These are phyloP conservation scores for Puccinia hordei DNA, from an alignment of 1,284 basidiomycete genomes.

Conservation along the genomic window DNA sequence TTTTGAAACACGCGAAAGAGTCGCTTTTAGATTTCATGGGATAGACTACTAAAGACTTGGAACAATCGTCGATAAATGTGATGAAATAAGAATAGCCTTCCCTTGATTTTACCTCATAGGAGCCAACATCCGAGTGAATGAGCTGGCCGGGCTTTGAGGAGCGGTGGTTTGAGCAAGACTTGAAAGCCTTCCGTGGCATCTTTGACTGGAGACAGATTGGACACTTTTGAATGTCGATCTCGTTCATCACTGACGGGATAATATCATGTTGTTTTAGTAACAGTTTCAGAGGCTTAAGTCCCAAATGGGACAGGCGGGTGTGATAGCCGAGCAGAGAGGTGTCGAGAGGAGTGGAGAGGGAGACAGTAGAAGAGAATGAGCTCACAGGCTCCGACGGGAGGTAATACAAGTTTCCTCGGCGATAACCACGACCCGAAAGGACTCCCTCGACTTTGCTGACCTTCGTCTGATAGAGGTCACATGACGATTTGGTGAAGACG, in stretches of 20 bases:
- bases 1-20: conserved; percentile 55
- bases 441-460: not conserved
- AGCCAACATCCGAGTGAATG: conserved; percentile 27
- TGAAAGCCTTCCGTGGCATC: not conserved
- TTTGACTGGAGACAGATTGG: not conserved
- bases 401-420: not conserved
- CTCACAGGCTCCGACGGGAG: not conserved
- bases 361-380: not conserved
- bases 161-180: not conserved
- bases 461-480: not conserved
- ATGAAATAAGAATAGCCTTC: no score
- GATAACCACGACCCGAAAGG: not conserved
- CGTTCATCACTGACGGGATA: not conserved
- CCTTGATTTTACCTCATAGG: no score
- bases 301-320: not conserved
- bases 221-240: not conserved
- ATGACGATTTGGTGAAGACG: not conserved
- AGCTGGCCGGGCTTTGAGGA: not conserved
- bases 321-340: not conserved
- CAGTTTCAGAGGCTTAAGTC: not conserved
- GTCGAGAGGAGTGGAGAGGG: not conserved
- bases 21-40: conserved; percentile 26
- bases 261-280: not conserved
- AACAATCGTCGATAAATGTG: conserved; percentile 25
- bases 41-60: not conserved